Evolutionary conservation across 2,329 filamentous ascomycete species (phyloP).

Genomic region (Nigrograna mackinnonii): DNA sequence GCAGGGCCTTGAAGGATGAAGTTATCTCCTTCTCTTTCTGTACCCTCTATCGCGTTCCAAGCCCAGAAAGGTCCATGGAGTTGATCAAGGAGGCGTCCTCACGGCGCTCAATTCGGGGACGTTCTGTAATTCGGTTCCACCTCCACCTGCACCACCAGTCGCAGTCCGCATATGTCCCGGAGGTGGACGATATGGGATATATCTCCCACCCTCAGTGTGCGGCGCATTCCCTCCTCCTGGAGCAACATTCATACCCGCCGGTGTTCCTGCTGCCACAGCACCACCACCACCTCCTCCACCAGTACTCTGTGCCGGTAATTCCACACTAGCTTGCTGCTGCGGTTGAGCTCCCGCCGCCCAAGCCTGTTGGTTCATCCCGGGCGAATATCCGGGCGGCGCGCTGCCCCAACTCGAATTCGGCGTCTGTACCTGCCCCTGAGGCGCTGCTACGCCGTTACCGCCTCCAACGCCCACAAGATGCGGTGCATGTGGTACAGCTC

Average conservation of each 20-base stretch:
- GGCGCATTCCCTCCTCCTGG: background rate
- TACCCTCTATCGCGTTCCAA: too few relatives aligned
- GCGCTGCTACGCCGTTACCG: conserved; percentile 15
- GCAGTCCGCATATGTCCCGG: background rate
- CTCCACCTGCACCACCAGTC: conserved; percentile 2
- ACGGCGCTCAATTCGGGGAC: conserved; percentile 15
- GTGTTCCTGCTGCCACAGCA: conserved; percentile 7
- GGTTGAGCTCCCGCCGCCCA: conserved; percentile 10
- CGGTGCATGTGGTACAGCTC: conserved; percentile 26
- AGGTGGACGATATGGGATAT: conserved; percentile 31
- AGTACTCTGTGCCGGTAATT: background rate
- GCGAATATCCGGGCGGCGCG: conserved; percentile 33
- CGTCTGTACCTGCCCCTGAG: background rate
- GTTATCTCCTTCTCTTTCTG: too few relatives aligned
- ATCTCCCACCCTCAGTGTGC: conserved; percentile 14
- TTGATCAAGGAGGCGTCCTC: conserved; percentile 7
- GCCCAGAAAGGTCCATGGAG: too few relatives aligned
- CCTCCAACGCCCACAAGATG: conserved; percentile 35
- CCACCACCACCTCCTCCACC: background rate
- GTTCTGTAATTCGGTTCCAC: conserved; percentile 3
- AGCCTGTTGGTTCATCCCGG: conserved; percentile 14
- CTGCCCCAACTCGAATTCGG: conserved; percentile 24
- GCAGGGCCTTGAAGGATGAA: too few relatives aligned
- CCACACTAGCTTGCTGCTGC: conserved; percentile 5
- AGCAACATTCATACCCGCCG: conserved; percentile 8